Conservation (phyloP, 2,329 filamentous ascomycete species). For the Ceratocystis harringtonii region DNA sequence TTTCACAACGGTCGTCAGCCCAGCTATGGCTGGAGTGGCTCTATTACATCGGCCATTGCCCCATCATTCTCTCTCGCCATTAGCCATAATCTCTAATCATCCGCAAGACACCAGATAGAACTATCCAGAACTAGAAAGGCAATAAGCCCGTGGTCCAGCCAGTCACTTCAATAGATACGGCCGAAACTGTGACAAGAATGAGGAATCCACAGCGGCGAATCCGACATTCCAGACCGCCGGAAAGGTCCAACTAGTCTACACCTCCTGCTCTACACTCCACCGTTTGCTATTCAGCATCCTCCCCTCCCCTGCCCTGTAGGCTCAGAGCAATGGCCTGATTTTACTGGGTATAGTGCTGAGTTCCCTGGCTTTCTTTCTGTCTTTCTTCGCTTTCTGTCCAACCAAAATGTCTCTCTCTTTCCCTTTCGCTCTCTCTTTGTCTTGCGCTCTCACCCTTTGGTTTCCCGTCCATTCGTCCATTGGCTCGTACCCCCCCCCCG, state of each 20-base stretch:
- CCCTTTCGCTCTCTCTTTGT: background rate
- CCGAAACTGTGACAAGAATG: conserved; percentile 1
- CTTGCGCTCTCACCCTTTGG: background rate
- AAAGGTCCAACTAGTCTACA: background rate
- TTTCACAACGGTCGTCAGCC: background rate
- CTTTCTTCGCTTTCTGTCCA: background rate
- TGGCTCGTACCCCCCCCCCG: background rate
- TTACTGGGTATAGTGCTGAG: background rate
- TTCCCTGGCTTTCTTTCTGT: background rate
- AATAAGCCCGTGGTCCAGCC: background rate
- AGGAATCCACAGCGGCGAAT: conserved; percentile 1
- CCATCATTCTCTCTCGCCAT: background rate
- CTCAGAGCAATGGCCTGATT: too few species aligned
- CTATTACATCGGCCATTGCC: background rate
- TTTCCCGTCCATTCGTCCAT: background rate
- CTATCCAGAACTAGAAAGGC: background rate
- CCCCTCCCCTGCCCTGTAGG: too few species aligned
- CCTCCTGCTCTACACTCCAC: background rate
- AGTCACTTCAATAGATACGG: background rate
- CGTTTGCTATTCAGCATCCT: background rate
- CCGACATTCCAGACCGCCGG: conserved; percentile 5
- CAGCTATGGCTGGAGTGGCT: background rate
- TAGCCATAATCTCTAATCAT: too few species aligned
- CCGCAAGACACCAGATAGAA: too few species aligned
- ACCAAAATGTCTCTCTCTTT: background rate